A percentile compares a stretch with the other conserved stretches of the same genome.
These are phyloP conservation scores for Linnemannia elongata DNA, from an alignment of 192 early-diverging fungal genomes.

Conservation along the genomic window DNA sequence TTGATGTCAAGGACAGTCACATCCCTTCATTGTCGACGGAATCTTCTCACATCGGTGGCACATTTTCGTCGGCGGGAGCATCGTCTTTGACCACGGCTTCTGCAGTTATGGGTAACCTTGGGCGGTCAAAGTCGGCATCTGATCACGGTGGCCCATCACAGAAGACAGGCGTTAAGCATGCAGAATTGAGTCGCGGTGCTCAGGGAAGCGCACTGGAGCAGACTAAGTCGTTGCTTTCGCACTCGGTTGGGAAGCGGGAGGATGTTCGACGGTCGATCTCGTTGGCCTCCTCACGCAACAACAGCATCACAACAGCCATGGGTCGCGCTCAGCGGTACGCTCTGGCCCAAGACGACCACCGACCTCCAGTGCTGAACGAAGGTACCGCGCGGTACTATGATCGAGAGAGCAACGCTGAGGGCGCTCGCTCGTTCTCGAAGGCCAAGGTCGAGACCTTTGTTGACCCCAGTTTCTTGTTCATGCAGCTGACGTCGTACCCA, in stretches of 20 bases:
- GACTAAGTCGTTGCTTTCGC: slow-evolving; percentile 51
- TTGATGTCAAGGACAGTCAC: slow-evolving; percentile 19
- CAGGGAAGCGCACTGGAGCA: slow-evolving; percentile 47
- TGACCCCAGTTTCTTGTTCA: slow-evolving; percentile 72
- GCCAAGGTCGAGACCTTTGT: slow-evolving; percentile 58
- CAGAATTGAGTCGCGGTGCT: slow-evolving; percentile 42
- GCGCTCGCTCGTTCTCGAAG: slow-evolving; percentile 20
- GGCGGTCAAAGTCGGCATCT: slow-evolving; percentile 48
- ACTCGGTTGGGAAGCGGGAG: slow-evolving; percentile 42
- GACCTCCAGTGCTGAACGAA: slow-evolving; percentile 16
- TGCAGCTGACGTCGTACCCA: slow-evolving; percentile 84
- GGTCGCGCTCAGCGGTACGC: slow-evolving; percentile 33
- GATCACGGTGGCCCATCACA: slow-evolving; percentile 27
- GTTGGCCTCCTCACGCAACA: slow-evolving; percentile 37
- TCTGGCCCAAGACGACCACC: slow-evolving; percentile 45
- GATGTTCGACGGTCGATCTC: slow-evolving; percentile 47
- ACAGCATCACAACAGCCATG: slow-evolving; percentile 38
- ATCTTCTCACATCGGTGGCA: background rate
- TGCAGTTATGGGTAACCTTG: slow-evolving; percentile 26
- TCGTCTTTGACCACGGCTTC: slow-evolving; percentile 26
- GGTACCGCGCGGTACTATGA: slow-evolving; percentile 27
- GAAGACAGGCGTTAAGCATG: slow-evolving; percentile 40
- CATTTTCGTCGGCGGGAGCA: background rate
- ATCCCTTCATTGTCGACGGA: background rate
- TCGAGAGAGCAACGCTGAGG: slow-evolving; percentile 28